phyloP scores from a whole-genome alignment of 1,139 yeast genomes.

The Diutina mesorugosa region DNA sequence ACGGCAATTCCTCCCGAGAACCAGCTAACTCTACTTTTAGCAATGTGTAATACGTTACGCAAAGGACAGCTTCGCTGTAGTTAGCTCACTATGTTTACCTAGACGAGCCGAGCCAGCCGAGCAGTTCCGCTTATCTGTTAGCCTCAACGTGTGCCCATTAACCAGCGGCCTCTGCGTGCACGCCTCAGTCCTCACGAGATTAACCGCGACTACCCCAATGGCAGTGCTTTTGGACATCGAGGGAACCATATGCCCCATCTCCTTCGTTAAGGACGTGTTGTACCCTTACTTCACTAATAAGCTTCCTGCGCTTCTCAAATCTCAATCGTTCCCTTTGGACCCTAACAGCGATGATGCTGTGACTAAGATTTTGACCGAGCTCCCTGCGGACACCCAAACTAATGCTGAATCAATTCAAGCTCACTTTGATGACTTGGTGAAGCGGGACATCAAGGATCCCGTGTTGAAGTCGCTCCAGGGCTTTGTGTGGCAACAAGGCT shows the following conservation, averaged over 20 bases:
- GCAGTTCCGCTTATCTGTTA: too few relatives aligned
- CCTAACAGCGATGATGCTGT: slow-evolving; percentile 9
- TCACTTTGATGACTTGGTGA: slow-evolving; percentile 47
- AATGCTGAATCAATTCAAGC: slow-evolving; percentile 16
- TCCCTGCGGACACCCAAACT: slow-evolving; percentile 23
- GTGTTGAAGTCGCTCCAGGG: slow-evolving; percentile 75
- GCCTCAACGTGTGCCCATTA: not conserved
- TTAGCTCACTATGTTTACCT: too few relatives aligned
- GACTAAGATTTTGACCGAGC: slow-evolving; percentile 22
- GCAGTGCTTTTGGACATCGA: slow-evolving; percentile 59
- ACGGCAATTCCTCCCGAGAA: too few relatives aligned
- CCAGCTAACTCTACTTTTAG: too few relatives aligned
- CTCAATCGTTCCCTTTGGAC: slow-evolving; percentile 14
- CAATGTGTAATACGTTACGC: too few relatives aligned
- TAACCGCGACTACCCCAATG: not conserved
- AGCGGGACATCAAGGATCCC: slow-evolving; percentile 65
- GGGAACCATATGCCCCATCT: slow-evolving; percentile 85
- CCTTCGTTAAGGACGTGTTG: slow-evolving; percentile 67
- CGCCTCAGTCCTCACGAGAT: not conserved
- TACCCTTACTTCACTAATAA: slow-evolving; percentile 37
- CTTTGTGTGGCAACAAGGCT: slow-evolving; percentile 69
- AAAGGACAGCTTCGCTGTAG: too few relatives aligned
- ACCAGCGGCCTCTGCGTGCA: not conserved
- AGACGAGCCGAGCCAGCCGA: too few relatives aligned
- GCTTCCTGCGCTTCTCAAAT: slow-evolving; percentile 8